phyloP scores from a whole-genome alignment of 352 stramenopile genomes.

The Peronospora destructor region DNA sequence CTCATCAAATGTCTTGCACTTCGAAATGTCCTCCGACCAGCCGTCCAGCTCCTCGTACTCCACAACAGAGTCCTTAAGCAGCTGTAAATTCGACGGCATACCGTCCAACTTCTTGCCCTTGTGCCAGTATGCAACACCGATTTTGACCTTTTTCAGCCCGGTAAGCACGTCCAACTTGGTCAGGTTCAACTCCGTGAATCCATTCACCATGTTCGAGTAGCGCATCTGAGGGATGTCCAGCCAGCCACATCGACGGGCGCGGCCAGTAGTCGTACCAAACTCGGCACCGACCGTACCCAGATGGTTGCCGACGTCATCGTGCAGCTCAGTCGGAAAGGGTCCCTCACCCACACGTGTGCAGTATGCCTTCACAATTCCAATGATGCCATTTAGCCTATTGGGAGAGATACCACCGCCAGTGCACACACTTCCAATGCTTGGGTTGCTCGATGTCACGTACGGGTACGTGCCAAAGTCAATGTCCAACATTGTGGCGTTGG shows the following conservation, averaged over 20 bases:
- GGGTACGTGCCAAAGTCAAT: conserved; percentile 99
- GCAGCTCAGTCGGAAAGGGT: conserved; percentile 97
- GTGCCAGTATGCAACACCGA: conserved; percentile 93
- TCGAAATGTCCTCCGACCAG: conserved; percentile 96
- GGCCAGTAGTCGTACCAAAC: conserved; percentile 96
- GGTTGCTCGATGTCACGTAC: conserved; percentile 98
- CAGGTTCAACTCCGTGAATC: conserved; percentile 96
- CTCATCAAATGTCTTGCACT: conserved; percentile 94
- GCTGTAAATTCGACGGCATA: conserved; percentile 93
- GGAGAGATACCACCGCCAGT: conserved; percentile 94
- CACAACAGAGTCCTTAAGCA: conserved; percentile 90
- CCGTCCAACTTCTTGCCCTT: conserved; percentile 90
- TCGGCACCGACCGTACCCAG: conserved; percentile 91
- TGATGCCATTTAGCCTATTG: conserved; percentile 89
- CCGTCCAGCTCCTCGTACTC: conserved; percentile 91
- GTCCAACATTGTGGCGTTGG: conserved; percentile 99
- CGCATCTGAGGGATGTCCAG: conserved; percentile 95
- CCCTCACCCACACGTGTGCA: conserved; percentile 98
- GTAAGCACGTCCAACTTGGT: conserved; percentile 99
- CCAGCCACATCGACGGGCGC: conserved; percentile 96
- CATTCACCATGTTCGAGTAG: conserved; percentile 92
- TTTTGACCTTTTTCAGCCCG: conserved; percentile 92
- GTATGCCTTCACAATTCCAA: conserved; percentile 99
- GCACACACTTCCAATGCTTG: conserved; percentile 95
- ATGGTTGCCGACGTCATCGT: conserved; percentile 88